Percentiles rank a stretch among this genome's conserved stretches.
phyloP scores from a whole-genome alignment of 257 asterid genomes.

The Salvia splendens region DNA sequence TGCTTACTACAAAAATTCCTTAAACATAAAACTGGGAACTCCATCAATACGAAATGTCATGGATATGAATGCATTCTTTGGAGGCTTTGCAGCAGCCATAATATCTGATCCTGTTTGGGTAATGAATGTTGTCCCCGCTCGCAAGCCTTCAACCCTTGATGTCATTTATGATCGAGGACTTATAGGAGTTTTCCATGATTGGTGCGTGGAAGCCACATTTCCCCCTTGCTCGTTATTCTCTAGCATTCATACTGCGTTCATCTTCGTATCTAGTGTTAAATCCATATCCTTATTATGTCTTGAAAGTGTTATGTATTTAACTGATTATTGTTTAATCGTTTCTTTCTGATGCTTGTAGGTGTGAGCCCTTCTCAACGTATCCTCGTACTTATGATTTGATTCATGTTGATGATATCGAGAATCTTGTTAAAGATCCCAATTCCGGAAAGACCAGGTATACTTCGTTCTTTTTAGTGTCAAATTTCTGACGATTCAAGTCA shows the following conservation, averaged over 20 bases:
- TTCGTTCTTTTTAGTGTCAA: background rate
- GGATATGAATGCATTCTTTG: conserved; percentile 98
- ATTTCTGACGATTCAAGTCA: background rate
- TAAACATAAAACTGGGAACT: conserved; percentile 77
- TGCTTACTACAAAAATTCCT: conserved; percentile 69
- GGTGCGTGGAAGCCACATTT: conserved; percentile 53
- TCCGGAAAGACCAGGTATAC: conserved; percentile 77
- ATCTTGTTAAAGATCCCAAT: conserved; percentile 63
- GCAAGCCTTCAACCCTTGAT: conserved; percentile 71
- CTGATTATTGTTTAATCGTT: background rate
- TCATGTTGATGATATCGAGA: conserved; percentile 74
- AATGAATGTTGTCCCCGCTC: conserved; percentile 92
- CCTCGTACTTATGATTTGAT: conserved; percentile 96
- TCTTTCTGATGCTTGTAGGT: conserved; percentile 60
- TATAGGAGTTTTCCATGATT: conserved; percentile 87
- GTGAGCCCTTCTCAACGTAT: conserved; percentile 97
- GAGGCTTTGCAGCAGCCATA: conserved; percentile 92
- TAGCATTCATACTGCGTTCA: background rate
- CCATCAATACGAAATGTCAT: conserved; percentile 81
- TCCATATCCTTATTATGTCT: background rate
- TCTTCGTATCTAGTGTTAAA: background rate
- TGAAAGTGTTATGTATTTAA: too few species aligned
- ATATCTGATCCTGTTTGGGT: conserved; percentile 90
- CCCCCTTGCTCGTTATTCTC: background rate
- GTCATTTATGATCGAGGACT: conserved; percentile 94